Evolutionary conservation across 768 basidiomycete species (phyloP).

Genomic region (Exidia glandulosa): DNA sequence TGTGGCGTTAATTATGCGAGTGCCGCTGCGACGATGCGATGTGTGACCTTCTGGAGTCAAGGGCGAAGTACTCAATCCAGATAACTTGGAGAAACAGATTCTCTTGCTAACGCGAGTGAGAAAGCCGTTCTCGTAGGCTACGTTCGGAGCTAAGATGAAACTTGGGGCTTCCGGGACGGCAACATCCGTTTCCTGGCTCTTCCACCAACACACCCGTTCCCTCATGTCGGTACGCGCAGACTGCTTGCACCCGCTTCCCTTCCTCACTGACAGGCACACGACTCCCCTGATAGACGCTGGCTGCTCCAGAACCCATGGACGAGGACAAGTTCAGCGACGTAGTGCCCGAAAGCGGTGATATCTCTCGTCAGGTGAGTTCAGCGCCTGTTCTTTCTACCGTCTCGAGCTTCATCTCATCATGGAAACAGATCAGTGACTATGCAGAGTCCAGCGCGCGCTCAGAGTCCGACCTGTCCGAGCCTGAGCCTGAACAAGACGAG

Average conservation of each 20-base stretch:
- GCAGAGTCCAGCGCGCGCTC: slow-evolving; percentile 51
- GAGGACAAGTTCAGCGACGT: slow-evolving; percentile 88
- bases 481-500: slow-evolving; percentile 40
- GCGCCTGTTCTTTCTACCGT: neutral
- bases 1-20: no score
- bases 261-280: no score
- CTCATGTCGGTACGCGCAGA: neutral
- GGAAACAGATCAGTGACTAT: slow-evolving; percentile 48
- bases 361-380: slow-evolving; percentile 66
- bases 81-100: no score
- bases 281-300: neutral
- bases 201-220: neutral
- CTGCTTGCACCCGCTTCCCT: no score
- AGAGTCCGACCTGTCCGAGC: slow-evolving; percentile 34
- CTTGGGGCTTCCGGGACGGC: no score
- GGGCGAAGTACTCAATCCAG: no score
- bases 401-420: slow-evolving; percentile 26
- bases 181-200: neutral
- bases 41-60: no score
- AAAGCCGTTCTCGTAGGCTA: no score
- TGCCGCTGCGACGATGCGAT: no score
- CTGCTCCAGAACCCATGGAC: slow-evolving; percentile 22
- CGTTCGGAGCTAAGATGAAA: no score
- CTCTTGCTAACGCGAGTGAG: no score
- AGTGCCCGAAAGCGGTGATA: slow-evolving; percentile 74